Conservation (phyloP, 192 early-diverging fungal species). For the Radiomyces spectabilis region DNA sequence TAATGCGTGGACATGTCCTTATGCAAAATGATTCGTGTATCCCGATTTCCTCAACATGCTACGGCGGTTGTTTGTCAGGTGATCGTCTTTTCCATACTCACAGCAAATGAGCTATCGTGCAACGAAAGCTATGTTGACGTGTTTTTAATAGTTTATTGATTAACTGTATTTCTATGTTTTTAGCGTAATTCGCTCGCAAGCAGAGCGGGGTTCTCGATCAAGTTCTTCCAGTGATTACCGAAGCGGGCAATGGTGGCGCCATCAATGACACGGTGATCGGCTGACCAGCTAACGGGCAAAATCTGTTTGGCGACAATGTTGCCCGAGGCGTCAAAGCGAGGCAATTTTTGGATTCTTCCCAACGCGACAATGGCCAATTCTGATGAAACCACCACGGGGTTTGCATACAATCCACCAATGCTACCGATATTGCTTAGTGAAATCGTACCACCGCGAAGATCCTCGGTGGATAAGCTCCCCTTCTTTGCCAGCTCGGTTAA, state of each 20-base stretch:
- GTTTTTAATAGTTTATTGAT: neutral
- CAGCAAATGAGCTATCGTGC: too few relatives aligned
- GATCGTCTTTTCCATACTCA: too few relatives aligned
- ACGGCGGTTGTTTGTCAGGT: too few relatives aligned
- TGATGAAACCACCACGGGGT: slow-evolving; percentile 81
- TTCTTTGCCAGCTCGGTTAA: slow-evolving; percentile 59
- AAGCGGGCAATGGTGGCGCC: slow-evolving; percentile 95
- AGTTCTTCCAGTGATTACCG: slow-evolving; percentile 73
- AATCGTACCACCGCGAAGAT: slow-evolving; percentile 80
- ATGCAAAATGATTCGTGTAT: too few relatives aligned
- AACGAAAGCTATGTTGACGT: too few relatives aligned
- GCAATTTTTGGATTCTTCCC: slow-evolving; percentile 75
- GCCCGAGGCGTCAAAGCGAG: slow-evolving; percentile 64
- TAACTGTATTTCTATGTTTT: slow-evolving; percentile 4
- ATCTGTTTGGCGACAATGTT: slow-evolving; percentile 68
- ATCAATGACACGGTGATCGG: slow-evolving; percentile 94
- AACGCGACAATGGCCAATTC: slow-evolving; percentile 90
- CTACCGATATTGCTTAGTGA: slow-evolving; percentile 93
- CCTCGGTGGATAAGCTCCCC: slow-evolving; percentile 52
- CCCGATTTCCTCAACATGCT: too few relatives aligned
- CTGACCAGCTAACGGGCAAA: slow-evolving; percentile 81
- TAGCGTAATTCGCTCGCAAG: slow-evolving; percentile 58
- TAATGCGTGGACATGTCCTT: too few relatives aligned
- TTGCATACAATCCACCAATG: slow-evolving; percentile 85
- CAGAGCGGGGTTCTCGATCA: slow-evolving; percentile 79